Evolutionary conservation across 2,329 filamentous ascomycete genomes (phyloP).

Genomic region (Ophiostoma tasmaniense): DNA sequence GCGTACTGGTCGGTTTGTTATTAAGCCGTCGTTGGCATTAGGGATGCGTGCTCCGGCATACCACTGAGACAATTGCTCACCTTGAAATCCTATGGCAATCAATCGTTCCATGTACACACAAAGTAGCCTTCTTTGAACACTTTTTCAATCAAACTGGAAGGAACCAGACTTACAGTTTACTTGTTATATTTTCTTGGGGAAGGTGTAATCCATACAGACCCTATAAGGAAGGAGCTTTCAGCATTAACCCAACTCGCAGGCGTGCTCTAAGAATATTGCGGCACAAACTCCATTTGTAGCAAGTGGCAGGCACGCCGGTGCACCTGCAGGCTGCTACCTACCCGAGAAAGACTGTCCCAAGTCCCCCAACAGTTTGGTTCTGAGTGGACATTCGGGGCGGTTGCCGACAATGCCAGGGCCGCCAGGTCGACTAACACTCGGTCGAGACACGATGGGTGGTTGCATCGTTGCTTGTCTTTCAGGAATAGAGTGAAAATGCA

Average conservation of each 20-base stretch:
- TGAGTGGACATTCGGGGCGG: constrained; percentile 1
- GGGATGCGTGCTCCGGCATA: no score
- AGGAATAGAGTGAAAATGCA: not conserved
- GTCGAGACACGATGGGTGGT: not conserved
- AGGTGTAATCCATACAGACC: not conserved
- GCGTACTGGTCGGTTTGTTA: not conserved
- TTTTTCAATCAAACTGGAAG: not conserved
- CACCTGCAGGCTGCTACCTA: constrained; percentile 1
- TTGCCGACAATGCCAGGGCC: not conserved
- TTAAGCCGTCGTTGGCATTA: not conserved
- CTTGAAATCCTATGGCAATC: not conserved
- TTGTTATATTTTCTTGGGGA: not conserved
- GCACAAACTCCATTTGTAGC: not conserved
- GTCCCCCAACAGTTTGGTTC: constrained; percentile 4
- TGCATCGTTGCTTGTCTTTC: not conserved
- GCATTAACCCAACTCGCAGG: not conserved
- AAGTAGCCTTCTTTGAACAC: not conserved
- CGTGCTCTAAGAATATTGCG: not conserved
- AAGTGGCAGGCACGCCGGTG: constrained; percentile 4
- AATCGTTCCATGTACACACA: not conserved
- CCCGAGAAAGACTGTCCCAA: constrained; percentile 1
- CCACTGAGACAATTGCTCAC: not conserved
- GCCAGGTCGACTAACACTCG: not conserved
- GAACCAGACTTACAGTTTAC: not conserved
- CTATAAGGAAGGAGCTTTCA: not conserved